phyloP scores from a whole-genome alignment of 345 rosid species.

The Melaleuca quinquenervia region DNA sequence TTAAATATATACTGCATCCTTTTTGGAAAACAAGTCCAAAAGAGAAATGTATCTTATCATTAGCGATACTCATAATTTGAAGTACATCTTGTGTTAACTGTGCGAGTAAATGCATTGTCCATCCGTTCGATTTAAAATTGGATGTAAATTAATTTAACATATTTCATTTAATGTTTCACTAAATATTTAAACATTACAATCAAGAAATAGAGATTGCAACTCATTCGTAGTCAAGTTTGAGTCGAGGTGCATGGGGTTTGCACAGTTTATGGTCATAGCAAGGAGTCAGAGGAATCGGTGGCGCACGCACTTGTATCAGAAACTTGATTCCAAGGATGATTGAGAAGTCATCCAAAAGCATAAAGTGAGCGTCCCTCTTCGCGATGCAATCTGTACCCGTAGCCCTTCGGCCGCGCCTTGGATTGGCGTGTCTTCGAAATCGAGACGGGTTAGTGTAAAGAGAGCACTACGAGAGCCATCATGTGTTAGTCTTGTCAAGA shows the following conservation, averaged over 20 bases:
- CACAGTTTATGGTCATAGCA: not conserved
- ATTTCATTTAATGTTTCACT: not conserved
- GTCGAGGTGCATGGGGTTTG: not conserved
- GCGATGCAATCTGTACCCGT: not conserved
- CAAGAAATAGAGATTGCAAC: not conserved
- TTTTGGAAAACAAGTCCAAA: not conserved
- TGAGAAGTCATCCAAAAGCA: not conserved
- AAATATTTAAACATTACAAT: not conserved
- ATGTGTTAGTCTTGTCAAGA: too few relatives aligned
- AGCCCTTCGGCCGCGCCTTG: not conserved
- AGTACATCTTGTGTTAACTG: not conserved
- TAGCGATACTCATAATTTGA: not conserved
- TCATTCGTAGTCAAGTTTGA: not conserved
- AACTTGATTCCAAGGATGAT: not conserved
- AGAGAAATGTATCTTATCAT: not conserved
- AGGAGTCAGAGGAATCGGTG: not conserved
- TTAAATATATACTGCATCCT: not conserved
- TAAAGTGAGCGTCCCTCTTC: not conserved
- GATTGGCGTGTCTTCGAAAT: not conserved
- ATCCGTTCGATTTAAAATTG: not conserved
- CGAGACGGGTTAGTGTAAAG: not conserved
- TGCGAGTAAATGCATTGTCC: not conserved
- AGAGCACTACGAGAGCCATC: not conserved
- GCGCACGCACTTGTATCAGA: not conserved
- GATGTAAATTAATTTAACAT: not conserved